Percentiles rank a stretch among this genome's conserved stretches.
phyloP scores from a whole-genome alignment of 106 monocot species.

The Cymbidium sinense region DNA sequence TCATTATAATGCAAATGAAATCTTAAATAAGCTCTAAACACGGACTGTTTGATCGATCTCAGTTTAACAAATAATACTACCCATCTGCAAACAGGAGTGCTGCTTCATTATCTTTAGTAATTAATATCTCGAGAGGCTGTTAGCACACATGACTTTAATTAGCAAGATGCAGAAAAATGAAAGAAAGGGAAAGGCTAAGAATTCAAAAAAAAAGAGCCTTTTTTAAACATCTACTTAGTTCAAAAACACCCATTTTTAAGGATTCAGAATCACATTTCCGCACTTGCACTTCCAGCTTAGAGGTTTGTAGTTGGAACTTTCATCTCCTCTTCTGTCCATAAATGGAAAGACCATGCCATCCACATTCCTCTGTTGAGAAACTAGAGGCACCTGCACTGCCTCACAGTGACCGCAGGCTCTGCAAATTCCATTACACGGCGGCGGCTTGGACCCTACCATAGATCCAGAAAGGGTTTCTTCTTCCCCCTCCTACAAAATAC shows the following conservation, averaged over 20 bases:
- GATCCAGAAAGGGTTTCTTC: constrained; percentile 1
- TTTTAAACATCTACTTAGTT: too few species aligned
- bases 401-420: constrained; percentile 13
- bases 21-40: too few species aligned
- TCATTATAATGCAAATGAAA: too few species aligned
- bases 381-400: constrained; percentile 18
- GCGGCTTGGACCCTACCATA: constrained; percentile 14
- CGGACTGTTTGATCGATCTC: not conserved
- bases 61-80: not conserved
- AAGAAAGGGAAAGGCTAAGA: too few species aligned
- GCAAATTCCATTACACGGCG: constrained; percentile 12
- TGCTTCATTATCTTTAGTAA: not conserved
- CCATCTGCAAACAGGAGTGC: not conserved
- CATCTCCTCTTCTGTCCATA: constrained; percentile 7
- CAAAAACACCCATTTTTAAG: not conserved
- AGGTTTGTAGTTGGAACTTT: constrained; percentile 21
- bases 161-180: too few species aligned
- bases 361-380: too few species aligned
- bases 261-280: constrained; percentile 17
- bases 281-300: constrained; percentile 25
- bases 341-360: too few species aligned
- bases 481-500: not conserved
- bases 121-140: not conserved
- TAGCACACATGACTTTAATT: not conserved
- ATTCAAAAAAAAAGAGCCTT: too few species aligned